Base-by-base conservation (phyloP, 768 basidiomycete genomes). In the Leucocoprinus sp. region DNA sequence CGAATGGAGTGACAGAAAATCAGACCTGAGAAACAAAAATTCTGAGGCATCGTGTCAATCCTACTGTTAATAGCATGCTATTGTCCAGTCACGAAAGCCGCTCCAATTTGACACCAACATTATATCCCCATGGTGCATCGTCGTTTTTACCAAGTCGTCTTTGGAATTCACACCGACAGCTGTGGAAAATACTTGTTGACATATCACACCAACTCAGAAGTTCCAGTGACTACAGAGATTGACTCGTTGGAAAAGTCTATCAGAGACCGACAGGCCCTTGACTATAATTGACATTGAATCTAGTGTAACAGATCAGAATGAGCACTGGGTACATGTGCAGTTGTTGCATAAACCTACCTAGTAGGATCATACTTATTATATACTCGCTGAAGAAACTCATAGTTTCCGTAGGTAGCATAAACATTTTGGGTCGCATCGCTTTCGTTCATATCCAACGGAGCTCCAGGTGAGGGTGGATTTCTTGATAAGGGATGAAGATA, bases 281-380 rank as follows among this genome's bases (percentile, higher is more conserved):
- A 18, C 46, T 48, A 26, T 48, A 48, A 41, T 39, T 41, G 34
- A 48, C 39, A 21, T 42, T 48, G 46, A 48, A 48, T 35, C 46
- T 48, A 34, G 23, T 50, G 14, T 8, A 35, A 14, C 18, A 17
- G 7, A 34, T 50, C 37, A 43, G 22, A 26, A 14, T 31, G 31
- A 12, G 11, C n/a, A n/a, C n/a, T 31, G 8, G 31, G 14, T 26
- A 7, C 17, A 15, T 57, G 35, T 52, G 58, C 63, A 37, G 63
- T 61, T 57, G 15, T 66, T 51, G 54, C 65, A 66, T n/a, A 19
- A 19, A 49, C 60, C 45, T 43, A 67, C 69, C 68, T 53, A 3
- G 58, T 63, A 21, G 69, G 69, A 52, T 72, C 70, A 43, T 72
- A 72, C 50, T 71, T 72, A 7, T 55, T 55, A 49, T 71, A 70